Evolutionary conservation across 1,139 yeast species (phyloP).

Genomic region (Arxiozyma bovina): DNA sequence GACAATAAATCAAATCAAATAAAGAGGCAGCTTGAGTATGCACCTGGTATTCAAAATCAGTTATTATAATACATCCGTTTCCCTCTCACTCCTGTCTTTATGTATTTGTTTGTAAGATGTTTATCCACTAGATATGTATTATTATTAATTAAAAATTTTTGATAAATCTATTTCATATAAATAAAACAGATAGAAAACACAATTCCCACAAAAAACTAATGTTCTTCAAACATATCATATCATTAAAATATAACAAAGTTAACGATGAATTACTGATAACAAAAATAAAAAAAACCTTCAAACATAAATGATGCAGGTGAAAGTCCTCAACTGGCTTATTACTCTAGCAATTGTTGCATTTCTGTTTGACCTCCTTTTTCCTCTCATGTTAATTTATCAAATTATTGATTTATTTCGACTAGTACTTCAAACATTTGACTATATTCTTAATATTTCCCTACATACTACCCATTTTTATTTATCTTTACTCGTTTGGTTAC

Average conservation of each 20-base stretch:
- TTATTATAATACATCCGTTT: neutral
- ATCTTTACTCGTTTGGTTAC: slow-evolving; percentile 26
- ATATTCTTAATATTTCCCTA: slow-evolving; percentile 15
- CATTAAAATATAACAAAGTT: too few species aligned
- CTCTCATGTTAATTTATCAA: too few species aligned
- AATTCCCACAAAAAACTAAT: neutral
- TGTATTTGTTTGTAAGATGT: neutral
- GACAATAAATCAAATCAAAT: neutral
- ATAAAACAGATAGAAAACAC: too few species aligned
- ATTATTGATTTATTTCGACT: neutral
- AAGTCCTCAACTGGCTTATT: neutral
- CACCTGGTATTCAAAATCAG: too few species aligned
- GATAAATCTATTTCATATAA: too few species aligned
- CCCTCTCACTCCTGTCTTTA: neutral
- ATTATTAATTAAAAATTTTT: too few species aligned
- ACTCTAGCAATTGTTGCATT: too few species aligned
- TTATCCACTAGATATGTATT: neutral
- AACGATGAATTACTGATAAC: neutral
- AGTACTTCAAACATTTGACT: too few species aligned
- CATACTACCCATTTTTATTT: slow-evolving; percentile 57
- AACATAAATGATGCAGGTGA: neutral
- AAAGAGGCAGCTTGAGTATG: neutral
- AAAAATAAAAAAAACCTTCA: too few species aligned
- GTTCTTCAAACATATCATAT: too few species aligned
- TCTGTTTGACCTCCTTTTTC: neutral